Conservation (phyloP, 2,329 filamentous ascomycete genomes). For the Tolypocladium nubicola region DNA sequence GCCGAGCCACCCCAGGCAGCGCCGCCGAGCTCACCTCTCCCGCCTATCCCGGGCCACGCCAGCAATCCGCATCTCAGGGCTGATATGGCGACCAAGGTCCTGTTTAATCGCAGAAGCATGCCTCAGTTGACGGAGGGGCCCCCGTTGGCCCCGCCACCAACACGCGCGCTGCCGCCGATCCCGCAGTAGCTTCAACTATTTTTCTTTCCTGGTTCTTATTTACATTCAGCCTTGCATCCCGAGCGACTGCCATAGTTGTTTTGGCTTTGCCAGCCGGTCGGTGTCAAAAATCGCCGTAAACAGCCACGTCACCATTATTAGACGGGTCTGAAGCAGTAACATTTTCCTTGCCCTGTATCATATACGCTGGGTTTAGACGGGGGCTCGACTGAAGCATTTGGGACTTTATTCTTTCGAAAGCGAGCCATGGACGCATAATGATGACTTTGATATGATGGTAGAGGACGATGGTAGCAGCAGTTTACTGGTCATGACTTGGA, state of each 20-base stretch:
- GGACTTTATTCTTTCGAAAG: background rate
- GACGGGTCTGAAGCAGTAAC: background rate
- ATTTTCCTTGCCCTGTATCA: background rate
- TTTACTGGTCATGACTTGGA: background rate
- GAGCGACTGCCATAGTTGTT: background rate
- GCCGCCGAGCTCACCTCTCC: conserved; percentile 19
- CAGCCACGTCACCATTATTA: background rate
- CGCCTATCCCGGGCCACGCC: conserved; percentile 17
- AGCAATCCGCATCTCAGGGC: conserved; percentile 11
- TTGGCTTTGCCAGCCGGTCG: background rate
- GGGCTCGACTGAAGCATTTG: background rate
- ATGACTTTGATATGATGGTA: background rate
- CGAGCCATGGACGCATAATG: background rate
- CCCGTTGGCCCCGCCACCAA: conserved; percentile 44
- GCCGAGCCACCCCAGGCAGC: conserved; percentile 12
- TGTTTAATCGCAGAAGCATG: conserved; percentile 35
- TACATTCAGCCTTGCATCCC: background rate
- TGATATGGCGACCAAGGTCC: conserved; percentile 10
- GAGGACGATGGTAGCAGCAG: background rate
- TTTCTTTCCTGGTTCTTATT: background rate
- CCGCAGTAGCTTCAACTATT: conserved; percentile 20
- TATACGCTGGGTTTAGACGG: background rate
- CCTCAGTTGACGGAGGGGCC: conserved; percentile 37
- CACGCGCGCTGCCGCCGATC: conserved; percentile 42
- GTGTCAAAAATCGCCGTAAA: background rate